A percentile compares a stretch with the other conserved stretches of the same genome.
Conservation (phyloP, 108 stramenopile genomes). For the Nitzschia sp. region DNA sequence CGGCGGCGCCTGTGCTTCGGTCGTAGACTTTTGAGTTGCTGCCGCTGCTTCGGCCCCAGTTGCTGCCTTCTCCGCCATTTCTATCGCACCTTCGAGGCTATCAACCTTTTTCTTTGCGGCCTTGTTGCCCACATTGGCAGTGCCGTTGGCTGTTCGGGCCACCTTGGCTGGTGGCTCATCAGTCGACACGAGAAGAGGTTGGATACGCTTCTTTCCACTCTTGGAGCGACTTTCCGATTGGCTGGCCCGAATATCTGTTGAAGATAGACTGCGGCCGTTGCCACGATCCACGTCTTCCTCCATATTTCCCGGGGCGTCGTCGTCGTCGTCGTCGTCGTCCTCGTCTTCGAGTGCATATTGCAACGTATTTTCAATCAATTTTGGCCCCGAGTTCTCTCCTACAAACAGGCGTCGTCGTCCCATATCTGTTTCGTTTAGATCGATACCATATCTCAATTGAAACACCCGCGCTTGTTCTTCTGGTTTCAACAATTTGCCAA, state of each 20-base stretch:
- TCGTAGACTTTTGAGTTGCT: conserved; percentile 10
- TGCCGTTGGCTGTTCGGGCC: conserved; percentile 3
- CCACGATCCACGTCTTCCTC: conserved; percentile 6
- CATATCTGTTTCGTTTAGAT: conserved; percentile 37
- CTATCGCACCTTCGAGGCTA: conserved; percentile 55
- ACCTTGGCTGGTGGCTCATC: conserved; percentile 26
- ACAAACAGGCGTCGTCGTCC: conserved; percentile 49
- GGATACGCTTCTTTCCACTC: conserved; percentile 66
- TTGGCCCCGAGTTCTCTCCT: conserved; percentile 71
- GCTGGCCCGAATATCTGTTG: conserved; percentile 17
- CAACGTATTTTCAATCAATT: conserved; percentile 83
- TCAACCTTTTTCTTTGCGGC: conserved; percentile 40
- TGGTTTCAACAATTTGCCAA: conserved; percentile 63
- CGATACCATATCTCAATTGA: conserved; percentile 80
- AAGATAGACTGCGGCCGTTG: conserved; percentile 14
- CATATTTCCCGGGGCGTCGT: conserved; percentile 14
- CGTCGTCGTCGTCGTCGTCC: conserved; percentile 27
- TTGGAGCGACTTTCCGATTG: conserved; percentile 41
- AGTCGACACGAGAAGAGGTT: conserved; percentile 52
- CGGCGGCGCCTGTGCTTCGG: conserved; percentile 4
- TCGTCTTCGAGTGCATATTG: conserved; percentile 76
- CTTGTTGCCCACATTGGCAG: background rate
- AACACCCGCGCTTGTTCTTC: conserved; percentile 66
- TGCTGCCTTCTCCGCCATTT: conserved; percentile 57
- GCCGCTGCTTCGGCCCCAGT: conserved; percentile 34